Percentiles rank a stretch among this genome's conserved stretches.
Evolutionary conservation across 2,329 filamentous ascomycete species (phyloP).

Genomic region (Paecilomyces sp.): DNA sequence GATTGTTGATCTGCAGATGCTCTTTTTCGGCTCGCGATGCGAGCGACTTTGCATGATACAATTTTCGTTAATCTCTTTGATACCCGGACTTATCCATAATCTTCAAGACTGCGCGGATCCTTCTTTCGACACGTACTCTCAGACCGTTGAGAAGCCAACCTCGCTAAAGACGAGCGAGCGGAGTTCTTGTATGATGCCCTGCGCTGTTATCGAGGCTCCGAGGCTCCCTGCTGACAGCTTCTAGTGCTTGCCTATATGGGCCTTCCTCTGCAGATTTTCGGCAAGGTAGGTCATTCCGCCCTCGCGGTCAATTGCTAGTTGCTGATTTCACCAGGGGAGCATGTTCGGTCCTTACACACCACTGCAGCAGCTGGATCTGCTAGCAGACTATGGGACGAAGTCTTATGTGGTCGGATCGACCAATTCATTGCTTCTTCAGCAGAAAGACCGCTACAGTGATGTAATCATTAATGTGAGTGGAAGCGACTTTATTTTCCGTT

Average conservation of each 20-base stretch:
- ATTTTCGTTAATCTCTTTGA: slow-evolving; percentile 90
- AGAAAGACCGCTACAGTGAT: slow-evolving; percentile 92
- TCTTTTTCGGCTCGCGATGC: slow-evolving; percentile 96
- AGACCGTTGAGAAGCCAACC: slow-evolving; percentile 66
- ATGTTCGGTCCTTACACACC: slow-evolving; percentile 96
- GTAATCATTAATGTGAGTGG: slow-evolving; percentile 73
- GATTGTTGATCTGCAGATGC: slow-evolving; percentile 58
- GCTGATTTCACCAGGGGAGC: slow-evolving; percentile 59
- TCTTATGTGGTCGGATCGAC: slow-evolving; percentile 97
- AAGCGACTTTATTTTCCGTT: neutral
- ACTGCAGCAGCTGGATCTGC: slow-evolving; percentile 85
- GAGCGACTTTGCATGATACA: slow-evolving; percentile 97
- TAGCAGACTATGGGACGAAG: slow-evolving; percentile 90
- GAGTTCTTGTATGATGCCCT: slow-evolving; percentile 53
- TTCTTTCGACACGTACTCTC: slow-evolving; percentile 77
- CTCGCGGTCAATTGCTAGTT: slow-evolving; percentile 58
- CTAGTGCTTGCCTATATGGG: slow-evolving; percentile 86
- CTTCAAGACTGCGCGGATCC: slow-evolving; percentile 95
- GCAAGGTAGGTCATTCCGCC: slow-evolving; percentile 54
- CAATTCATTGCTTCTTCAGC: slow-evolving; percentile 86
- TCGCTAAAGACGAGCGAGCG: slow-evolving; percentile 88
- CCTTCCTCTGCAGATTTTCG: slow-evolving; percentile 87
- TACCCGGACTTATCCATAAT: slow-evolving; percentile 83
- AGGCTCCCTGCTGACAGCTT: slow-evolving; percentile 13
- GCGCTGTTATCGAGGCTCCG: neutral